Base-by-base conservation (phyloP, 768 basidiomycete species). In the Coprinopsis cinerea region DNA sequence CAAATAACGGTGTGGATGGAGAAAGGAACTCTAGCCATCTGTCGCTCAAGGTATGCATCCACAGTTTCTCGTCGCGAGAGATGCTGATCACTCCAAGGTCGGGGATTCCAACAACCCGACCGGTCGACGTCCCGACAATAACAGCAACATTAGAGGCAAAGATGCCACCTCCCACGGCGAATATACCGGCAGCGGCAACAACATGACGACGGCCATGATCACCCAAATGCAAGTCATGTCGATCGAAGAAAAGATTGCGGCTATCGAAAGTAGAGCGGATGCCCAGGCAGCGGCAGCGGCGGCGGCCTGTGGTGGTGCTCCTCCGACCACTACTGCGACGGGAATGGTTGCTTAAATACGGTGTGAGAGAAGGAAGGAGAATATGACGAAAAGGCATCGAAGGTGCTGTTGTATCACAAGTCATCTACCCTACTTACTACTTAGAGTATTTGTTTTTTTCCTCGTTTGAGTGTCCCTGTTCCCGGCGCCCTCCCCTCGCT, bases 11-110 rank as follows among this genome's bases (percentile, higher is more conserved):
- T 2, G 71, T 55, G 37, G 64, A 63, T 25, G 79, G 77, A 18
- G 80, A 82, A 37, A 62, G 61, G 17, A 63, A 59, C 11, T 77
- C 67, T 51, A 77, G 81, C 54, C 67, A 79, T 35, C 71, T 74
- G 1, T 70, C 69, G 3, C 71, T 70, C 14, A 82, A 73, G 64
- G 74, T 74, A 54, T 43, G 36, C 18, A 32, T 39, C 18, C 14
- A 39, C 25, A 17, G 17, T 13, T 25, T 44, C 4, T 28, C 23
- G 2, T 7, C 22, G 15, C 26, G 13, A 26, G 9, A 22, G 20
- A 9, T 52, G n/a, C 41, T 40, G 26, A 35, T 22, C 4, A 1
- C n/a, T 25, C 28, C 9, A 15, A 42, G 41, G 28, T 3, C 20
- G 41, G 18, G n/a, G 40, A 23, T 10, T 18, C 18, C 22, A 43